Percentiles rank a stretch among this genome's conserved stretches.
Conservation (phyloP, 495 filamentous ascomycete species). For the Penicillium atrosanguineum region DNA sequence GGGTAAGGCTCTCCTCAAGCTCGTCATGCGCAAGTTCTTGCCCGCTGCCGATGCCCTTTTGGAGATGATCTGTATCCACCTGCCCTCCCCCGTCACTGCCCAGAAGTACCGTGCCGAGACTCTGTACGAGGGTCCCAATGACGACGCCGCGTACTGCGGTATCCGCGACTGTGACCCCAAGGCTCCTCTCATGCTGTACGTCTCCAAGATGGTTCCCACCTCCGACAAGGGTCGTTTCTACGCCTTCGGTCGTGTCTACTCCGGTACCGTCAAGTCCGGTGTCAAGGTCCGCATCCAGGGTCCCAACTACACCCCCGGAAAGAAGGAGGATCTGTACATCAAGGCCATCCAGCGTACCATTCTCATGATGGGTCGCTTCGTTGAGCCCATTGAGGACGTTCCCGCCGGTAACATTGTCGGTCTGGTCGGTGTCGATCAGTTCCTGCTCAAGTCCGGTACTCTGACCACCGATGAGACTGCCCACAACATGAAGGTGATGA, state of each 20-base stretch:
- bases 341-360: conserved; percentile 99
- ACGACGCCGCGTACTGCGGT: conserved; percentile 88
- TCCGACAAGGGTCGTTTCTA: conserved; percentile 99
- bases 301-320: conserved; percentile 95
- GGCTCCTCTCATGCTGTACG: conserved; percentile 98
- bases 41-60: conserved; percentile 96
- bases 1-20: conserved; percentile 96
- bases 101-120: conserved; percentile 99
- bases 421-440: conserved; percentile 99
- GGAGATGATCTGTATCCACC: conserved; percentile 99
- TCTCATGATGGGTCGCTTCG: conserved; percentile 99
- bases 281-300: conserved; percentile 99
- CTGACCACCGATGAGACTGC: conserved; percentile 95
- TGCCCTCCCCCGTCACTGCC: conserved; percentile 92
- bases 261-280: conserved; percentile 94
- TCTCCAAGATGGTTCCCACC: conserved; percentile 99
- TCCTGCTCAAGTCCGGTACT: conserved; percentile 99
- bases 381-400: conserved; percentile 98
- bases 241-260: conserved; percentile 99
- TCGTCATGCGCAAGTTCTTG: conserved; percentile 97
- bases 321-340: conserved; percentile 99
- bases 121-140: conserved; percentile 93
- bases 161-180: conserved; percentile 98
- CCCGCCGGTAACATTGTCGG: conserved; percentile 99
- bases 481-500: conserved; percentile 99